These are phyloP conservation scores for Entomortierella chlamydospora DNA, from an alignment of 192 early-diverging fungal genomes.

Conservation along the genomic window DNA sequence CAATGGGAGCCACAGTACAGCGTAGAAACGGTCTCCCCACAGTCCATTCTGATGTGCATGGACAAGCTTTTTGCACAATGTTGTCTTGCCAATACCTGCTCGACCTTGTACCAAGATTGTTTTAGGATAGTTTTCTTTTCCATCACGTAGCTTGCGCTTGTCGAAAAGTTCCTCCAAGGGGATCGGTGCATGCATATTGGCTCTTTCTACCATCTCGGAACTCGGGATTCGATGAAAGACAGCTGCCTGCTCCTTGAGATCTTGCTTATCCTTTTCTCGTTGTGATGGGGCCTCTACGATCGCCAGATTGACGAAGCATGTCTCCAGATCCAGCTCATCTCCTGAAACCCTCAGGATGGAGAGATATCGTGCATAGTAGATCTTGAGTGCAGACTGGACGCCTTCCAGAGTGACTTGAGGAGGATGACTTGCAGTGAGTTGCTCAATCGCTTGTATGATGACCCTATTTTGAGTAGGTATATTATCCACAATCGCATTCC, in stretches of 20 bases:
- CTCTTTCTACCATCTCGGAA: background rate
- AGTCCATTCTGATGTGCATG: slow-evolving; percentile 10
- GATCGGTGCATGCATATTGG: slow-evolving; percentile 6
- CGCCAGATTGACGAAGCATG: slow-evolving; percentile 26
- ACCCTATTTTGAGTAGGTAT: background rate
- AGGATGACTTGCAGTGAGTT: background rate
- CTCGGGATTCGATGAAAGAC: slow-evolving; percentile 17
- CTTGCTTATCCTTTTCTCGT: slow-evolving; percentile 18
- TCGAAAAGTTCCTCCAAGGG: slow-evolving; percentile 11
- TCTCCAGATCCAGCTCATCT: slow-evolving; percentile 8
- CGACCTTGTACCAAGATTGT: slow-evolving; percentile 22
- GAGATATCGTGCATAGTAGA: slow-evolving; percentile 5
- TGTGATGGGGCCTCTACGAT: slow-evolving; percentile 20
- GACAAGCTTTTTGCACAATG: slow-evolving; percentile 32
- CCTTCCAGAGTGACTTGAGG: background rate
- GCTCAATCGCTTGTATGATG: background rate
- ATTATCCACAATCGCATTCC: too few species aligned
- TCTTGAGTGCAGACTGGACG: slow-evolving; percentile 13
- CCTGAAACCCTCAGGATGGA: slow-evolving; percentile 11
- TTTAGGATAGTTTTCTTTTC: slow-evolving; percentile 9
- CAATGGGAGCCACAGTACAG: slow-evolving; percentile 23
- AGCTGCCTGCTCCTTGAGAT: slow-evolving; percentile 13
- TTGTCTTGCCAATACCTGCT: slow-evolving; percentile 39
- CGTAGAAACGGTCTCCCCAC: slow-evolving; percentile 14
- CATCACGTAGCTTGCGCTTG: slow-evolving; percentile 19